A percentile compares a stretch with the other conserved stretches of the same genome.
Conservation (phyloP, 2,329 filamentous ascomycete genomes). For the Fusarium compactum region DNA sequence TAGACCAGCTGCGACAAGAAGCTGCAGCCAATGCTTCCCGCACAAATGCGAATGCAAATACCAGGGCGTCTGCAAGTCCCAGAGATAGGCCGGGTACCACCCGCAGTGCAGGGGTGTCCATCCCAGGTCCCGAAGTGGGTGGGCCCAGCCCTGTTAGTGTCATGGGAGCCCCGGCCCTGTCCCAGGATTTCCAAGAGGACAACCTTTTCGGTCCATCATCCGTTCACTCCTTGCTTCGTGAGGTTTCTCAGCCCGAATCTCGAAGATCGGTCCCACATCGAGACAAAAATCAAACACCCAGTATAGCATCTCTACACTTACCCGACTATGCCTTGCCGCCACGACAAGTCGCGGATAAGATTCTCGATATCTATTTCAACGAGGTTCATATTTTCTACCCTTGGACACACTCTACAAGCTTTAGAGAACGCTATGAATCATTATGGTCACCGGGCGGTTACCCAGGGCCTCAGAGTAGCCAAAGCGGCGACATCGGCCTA, state of each 20-base stretch:
- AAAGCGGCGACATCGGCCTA: background rate
- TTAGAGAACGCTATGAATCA: background rate
- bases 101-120: background rate
- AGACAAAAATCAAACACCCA: background rate
- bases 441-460: background rate
- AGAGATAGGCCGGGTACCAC: no score
- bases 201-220: constrained; percentile 8
- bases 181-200: background rate
- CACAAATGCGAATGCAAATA: background rate
- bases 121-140: background rate
- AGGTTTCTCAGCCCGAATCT: background rate
- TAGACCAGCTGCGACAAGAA: constrained; percentile 9
- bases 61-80: background rate
- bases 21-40: background rate
- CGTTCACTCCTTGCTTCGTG: constrained; percentile 6
- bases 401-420: constrained; percentile 3
- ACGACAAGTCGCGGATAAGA: background rate
- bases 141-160: constrained; percentile 13
- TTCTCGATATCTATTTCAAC: background rate
- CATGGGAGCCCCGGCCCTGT: constrained; percentile 10
- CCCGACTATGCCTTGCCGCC: background rate
- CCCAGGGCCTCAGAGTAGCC: background rate
- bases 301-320: background rate
- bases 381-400: constrained; percentile 8
- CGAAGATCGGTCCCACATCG: background rate